Percentiles rank a stretch among this genome's conserved stretches.
phyloP scores from a whole-genome alignment of 495 filamentous ascomycete species.

The Lentithecium fluviatile region DNA sequence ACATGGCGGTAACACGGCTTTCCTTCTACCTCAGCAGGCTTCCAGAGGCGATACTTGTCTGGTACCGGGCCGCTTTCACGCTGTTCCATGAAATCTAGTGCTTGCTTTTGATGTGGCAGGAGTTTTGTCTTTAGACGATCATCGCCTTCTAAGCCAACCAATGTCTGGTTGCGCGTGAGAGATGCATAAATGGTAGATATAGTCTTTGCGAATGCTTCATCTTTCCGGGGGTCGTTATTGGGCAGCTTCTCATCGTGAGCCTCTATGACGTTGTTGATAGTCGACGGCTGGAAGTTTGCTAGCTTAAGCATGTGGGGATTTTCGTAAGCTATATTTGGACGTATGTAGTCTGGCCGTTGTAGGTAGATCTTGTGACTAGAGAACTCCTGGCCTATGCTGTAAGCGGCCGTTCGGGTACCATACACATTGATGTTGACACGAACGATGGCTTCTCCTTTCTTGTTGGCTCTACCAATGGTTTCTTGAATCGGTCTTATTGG shows the following conservation, averaged over 20 bases:
- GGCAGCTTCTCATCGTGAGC: slow-evolving; percentile 2
- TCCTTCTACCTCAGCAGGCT: slow-evolving; percentile 7
- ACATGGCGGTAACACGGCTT: slow-evolving; percentile 3
- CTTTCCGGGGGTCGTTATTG: neutral
- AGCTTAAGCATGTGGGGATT: slow-evolving; percentile 28
- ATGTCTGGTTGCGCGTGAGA: slow-evolving; percentile 5
- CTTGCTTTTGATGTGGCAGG: slow-evolving; percentile 11
- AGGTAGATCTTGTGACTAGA: slow-evolving; percentile 18
- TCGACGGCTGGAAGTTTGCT: slow-evolving; percentile 10
- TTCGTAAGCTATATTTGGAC: slow-evolving; percentile 7
- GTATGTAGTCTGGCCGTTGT: slow-evolving; percentile 15
- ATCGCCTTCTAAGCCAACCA: slow-evolving; percentile 10
- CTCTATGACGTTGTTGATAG: neutral
- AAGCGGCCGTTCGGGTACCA: slow-evolving; percentile 1
- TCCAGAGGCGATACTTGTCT: slow-evolving; percentile 4
- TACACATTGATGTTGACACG: slow-evolving; percentile 26
- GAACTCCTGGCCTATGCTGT: slow-evolving; percentile 8
- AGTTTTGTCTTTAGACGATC: slow-evolving; percentile 6
- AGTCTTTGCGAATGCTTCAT: slow-evolving; percentile 8
- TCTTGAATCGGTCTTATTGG: slow-evolving; percentile 12
- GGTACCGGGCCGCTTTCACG: slow-evolving; percentile 8
- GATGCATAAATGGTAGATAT: slow-evolving; percentile 12
- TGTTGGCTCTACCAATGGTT: slow-evolving; percentile 15
- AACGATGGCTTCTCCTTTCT: slow-evolving; percentile 20
- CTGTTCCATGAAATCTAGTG: slow-evolving; percentile 7